phyloP scores from a whole-genome alignment of 371 early-diverging fungal species.

The Capillidium rhysosporum region DNA sequence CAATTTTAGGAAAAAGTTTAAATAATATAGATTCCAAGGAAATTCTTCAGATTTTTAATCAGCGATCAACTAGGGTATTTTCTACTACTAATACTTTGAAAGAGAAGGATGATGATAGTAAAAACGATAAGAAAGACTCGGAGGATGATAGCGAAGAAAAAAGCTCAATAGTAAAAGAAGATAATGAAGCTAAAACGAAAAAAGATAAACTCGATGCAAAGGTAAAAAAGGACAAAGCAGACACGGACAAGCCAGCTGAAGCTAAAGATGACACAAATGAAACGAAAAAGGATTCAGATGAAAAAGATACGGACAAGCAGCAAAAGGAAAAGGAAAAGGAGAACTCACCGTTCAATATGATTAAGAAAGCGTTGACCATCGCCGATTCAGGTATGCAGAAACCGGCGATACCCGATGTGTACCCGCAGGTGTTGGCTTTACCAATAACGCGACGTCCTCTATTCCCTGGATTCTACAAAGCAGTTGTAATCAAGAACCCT shows the following conservation, averaged over 20 bases:
- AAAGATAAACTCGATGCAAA: too few species aligned
- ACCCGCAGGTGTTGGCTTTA: conserved; percentile 78
- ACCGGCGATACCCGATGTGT: conserved; percentile 63
- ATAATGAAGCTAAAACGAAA: neutral
- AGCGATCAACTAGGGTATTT: too few species aligned
- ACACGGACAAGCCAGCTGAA: too few species aligned
- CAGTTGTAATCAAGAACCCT: conserved; percentile 84
- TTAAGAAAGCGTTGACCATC: conserved; percentile 11
- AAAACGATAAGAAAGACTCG: too few species aligned
- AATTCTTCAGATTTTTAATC: too few species aligned
- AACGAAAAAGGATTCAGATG: neutral
- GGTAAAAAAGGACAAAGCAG: too few species aligned
- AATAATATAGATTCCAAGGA: too few species aligned
- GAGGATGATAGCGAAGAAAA: too few species aligned
- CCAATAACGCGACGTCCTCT: conserved; percentile 86
- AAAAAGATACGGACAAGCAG: neutral
- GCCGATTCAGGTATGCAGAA: conserved; percentile 39
- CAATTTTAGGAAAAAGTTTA: too few species aligned
- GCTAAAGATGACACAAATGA: neutral
- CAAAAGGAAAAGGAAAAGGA: neutral
- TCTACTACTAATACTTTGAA: too few species aligned
- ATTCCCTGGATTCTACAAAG: conserved; percentile 94
- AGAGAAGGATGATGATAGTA: too few species aligned
- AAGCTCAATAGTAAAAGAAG: neutral
- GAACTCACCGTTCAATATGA: conserved; percentile 6